Conservation (phyloP, 1,284 basidiomycete species). For the Ceratobasidium sp. region DNA sequence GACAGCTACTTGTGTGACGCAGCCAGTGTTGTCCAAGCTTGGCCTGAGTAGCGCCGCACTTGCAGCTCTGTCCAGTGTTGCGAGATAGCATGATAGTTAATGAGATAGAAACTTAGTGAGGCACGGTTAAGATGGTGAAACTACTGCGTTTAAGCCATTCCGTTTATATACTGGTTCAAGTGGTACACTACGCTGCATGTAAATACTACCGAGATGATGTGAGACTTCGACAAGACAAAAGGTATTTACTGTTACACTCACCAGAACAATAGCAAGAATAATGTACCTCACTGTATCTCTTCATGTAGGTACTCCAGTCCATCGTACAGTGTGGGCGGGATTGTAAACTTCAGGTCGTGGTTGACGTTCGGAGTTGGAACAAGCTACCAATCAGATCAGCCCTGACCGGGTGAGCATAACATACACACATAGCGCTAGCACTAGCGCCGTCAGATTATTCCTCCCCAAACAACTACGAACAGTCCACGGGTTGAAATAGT, state of each 20-base stretch:
- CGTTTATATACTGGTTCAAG: background rate
- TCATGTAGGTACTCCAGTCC: background rate
- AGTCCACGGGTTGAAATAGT: too few species aligned
- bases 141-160: background rate
- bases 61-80: background rate
- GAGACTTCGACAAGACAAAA: background rate
- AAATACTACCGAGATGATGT: background rate
- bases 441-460: background rate
- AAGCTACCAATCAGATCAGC: background rate
- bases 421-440: background rate
- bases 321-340: too few species aligned
- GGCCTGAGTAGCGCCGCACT: background rate
- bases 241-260: constrained; percentile 1
- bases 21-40: background rate
- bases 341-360: too few species aligned
- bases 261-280: background rate
- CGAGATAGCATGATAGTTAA: background rate
- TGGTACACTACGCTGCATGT: background rate
- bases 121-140: background rate
- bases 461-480: too few species aligned
- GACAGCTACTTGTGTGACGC: background rate
- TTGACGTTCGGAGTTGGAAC: background rate
- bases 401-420: background rate
- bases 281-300: too few species aligned
- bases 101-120: background rate